These are phyloP conservation scores for Crucihimalaya himalaica DNA, from an alignment of 345 rosid species.

Conservation along the genomic window DNA sequence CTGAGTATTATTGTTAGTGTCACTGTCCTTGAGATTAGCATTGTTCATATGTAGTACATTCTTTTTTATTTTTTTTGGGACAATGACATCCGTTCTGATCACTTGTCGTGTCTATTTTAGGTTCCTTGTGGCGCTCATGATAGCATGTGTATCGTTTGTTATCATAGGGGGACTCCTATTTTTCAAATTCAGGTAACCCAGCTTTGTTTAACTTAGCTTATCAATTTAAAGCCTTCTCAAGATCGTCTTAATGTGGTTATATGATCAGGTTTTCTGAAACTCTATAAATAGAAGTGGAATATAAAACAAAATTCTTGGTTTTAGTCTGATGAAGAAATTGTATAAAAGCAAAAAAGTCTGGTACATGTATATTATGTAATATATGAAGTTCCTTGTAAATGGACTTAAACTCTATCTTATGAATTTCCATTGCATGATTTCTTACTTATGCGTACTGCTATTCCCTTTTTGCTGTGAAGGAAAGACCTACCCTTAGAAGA, in stretches of 20 bases:
- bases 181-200: slow-evolving; percentile 71
- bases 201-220: neutral
- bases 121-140: slow-evolving; percentile 77
- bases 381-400: slow-evolving; percentile 2
- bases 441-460: slow-evolving; percentile 4
- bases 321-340: neutral
- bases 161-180: slow-evolving; percentile 80
- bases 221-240: slow-evolving; percentile 12
- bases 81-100: slow-evolving; percentile 20
- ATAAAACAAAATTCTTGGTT: neutral
- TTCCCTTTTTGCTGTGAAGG: slow-evolving; percentile 48
- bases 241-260: neutral
- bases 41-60: slow-evolving; percentile 8
- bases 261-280: neutral
- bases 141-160: slow-evolving; percentile 84
- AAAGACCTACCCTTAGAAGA: slow-evolving; percentile 71
- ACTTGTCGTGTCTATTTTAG: slow-evolving; percentile 45
- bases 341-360: neutral
- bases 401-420: neutral
- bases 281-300: slow-evolving; percentile 3
- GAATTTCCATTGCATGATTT: slow-evolving; percentile 6
- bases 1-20: neutral
- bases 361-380: neutral
- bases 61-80: neutral
- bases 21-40: slow-evolving; percentile 20